Conservation (phyloP, 768 basidiomycete species). For the Lentinula guzmanii region DNA sequence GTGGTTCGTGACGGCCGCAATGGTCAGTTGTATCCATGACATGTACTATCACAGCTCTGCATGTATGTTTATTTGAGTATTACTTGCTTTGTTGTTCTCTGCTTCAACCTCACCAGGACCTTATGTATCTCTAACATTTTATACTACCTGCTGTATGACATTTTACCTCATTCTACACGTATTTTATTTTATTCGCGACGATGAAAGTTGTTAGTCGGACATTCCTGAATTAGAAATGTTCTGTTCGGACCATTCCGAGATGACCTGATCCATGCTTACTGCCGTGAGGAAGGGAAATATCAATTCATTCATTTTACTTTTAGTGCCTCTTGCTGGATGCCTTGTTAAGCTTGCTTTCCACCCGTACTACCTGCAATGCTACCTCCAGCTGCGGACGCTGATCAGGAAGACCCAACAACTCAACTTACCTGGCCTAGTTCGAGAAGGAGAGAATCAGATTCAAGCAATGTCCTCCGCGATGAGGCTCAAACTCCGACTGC, state of each 20-base stretch:
- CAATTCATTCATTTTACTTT: neutral
- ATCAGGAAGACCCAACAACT: conserved; percentile 69
- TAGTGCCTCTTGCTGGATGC: neutral
- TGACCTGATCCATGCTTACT: neutral
- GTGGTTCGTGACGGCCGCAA: conserved; percentile 27
- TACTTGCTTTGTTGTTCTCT: conserved; percentile 9
- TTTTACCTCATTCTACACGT: neutral
- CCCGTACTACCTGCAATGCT: conserved; percentile 39
- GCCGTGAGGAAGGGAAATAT: neutral
- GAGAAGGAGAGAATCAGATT: conserved; percentile 20
- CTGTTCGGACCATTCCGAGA: neutral
- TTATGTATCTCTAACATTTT: conserved; percentile 3
- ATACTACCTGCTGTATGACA: conserved; percentile 3
- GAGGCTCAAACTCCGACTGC: conserved; percentile 3
- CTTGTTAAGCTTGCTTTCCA: conserved; percentile 3
- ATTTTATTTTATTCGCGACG: neutral
- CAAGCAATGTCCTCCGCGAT: neutral
- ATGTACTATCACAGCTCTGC: conserved; percentile 15
- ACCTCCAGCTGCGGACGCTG: conserved; percentile 47
- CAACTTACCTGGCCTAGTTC: conserved; percentile 73
- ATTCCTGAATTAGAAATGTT: neutral
- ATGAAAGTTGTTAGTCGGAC: neutral
- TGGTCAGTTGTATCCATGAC: neutral
- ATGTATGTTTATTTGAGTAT: conserved; percentile 11
- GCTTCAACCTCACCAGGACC: neutral